A percentile compares a stretch with the other conserved stretches of the same genome.
Evolutionary conservation across 2,329 filamentous ascomycete species (phyloP).

Genomic region (Xylaria sp.): DNA sequence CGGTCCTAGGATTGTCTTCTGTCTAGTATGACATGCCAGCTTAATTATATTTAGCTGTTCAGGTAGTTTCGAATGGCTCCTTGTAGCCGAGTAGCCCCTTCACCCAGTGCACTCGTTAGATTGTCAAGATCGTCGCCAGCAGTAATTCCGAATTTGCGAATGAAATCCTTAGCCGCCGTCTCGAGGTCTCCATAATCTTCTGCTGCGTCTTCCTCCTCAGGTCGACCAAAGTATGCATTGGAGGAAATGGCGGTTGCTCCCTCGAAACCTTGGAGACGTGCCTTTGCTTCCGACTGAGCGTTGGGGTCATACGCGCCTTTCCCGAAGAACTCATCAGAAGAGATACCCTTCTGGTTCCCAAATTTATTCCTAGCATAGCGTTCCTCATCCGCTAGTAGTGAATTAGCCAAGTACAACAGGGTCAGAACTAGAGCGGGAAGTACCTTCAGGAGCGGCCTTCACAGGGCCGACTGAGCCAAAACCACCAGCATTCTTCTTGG

Average conservation of each 20-base stretch:
- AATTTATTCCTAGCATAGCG: slow-evolving; percentile 90
- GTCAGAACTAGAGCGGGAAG: slow-evolving; percentile 39
- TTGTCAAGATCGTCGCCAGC: slow-evolving; percentile 97
- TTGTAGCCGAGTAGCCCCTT: slow-evolving; percentile 86
- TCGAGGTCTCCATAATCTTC: slow-evolving; percentile 94
- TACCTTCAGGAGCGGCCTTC: slow-evolving; percentile 77
- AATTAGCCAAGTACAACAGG: slow-evolving; percentile 42
- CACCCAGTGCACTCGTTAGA: slow-evolving; percentile 81
- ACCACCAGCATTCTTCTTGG: slow-evolving; percentile 80
- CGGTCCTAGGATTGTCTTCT: not conserved
- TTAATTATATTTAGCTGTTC: slow-evolving; percentile 58
- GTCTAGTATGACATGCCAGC: not conserved
- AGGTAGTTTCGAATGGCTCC: slow-evolving; percentile 75
- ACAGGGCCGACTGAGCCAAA: slow-evolving; percentile 87
- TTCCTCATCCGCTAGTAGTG: slow-evolving; percentile 74
- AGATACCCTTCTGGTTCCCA: slow-evolving; percentile 92
- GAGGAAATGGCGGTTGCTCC: slow-evolving; percentile 92
- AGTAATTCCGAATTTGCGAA: slow-evolving; percentile 93
- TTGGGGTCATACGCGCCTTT: slow-evolving; percentile 86
- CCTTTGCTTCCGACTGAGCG: slow-evolving; percentile 86
- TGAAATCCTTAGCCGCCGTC: slow-evolving; percentile 93
- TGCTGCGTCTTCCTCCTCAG: slow-evolving; percentile 77
- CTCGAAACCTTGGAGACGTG: slow-evolving; percentile 89
- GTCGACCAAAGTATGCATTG: slow-evolving; percentile 96
- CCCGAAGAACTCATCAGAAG: slow-evolving; percentile 97